Evolutionary conservation across 169 alveolate species (phyloP).

Genomic region (Cryptosporidium ryanae): DNA sequence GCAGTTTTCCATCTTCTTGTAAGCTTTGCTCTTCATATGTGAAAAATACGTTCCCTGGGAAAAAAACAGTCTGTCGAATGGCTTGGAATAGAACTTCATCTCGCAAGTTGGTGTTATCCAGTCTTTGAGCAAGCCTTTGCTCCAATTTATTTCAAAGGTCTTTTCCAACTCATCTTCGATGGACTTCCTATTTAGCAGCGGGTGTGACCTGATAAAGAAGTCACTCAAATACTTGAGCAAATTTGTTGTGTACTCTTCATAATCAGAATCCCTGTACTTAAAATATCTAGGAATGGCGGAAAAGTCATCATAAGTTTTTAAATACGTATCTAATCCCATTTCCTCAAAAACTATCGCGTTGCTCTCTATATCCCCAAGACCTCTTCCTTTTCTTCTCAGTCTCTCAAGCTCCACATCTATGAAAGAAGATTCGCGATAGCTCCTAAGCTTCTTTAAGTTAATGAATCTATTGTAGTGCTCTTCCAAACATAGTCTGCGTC

Average conservation of each 20-base stretch:
- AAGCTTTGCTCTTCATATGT: conserved; percentile 80
- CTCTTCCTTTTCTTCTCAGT: conserved; percentile 35
- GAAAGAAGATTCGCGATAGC: conserved; percentile 72
- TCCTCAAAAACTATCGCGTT: conserved; percentile 77
- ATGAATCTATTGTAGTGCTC: conserved; percentile 80
- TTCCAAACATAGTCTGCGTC: conserved; percentile 81
- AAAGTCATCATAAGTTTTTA: conserved; percentile 81
- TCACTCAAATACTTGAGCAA: conserved; percentile 78
- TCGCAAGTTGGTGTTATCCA: conserved; percentile 84
- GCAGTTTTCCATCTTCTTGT: conserved; percentile 81
- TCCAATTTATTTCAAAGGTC: conserved; percentile 82
- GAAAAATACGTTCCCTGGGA: conserved; percentile 72
- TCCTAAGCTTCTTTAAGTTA: conserved; percentile 81
- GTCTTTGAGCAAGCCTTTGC: conserved; percentile 72
- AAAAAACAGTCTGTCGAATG: conserved; percentile 85
- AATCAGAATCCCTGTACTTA: conserved; percentile 82
- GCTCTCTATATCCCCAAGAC: neutral
- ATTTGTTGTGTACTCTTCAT: conserved; percentile 78
- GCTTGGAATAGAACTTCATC: conserved; percentile 81
- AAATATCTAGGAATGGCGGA: conserved; percentile 84
- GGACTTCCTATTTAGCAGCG: conserved; percentile 79
- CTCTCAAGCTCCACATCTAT: conserved; percentile 69
- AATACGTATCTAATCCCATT: conserved; percentile 83
- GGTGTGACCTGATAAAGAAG: conserved; percentile 81
- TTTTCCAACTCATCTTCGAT: conserved; percentile 80